Evolutionary conservation across 805 yeast genomes (phyloP).

Genomic region (Pichia occidentalis): DNA sequence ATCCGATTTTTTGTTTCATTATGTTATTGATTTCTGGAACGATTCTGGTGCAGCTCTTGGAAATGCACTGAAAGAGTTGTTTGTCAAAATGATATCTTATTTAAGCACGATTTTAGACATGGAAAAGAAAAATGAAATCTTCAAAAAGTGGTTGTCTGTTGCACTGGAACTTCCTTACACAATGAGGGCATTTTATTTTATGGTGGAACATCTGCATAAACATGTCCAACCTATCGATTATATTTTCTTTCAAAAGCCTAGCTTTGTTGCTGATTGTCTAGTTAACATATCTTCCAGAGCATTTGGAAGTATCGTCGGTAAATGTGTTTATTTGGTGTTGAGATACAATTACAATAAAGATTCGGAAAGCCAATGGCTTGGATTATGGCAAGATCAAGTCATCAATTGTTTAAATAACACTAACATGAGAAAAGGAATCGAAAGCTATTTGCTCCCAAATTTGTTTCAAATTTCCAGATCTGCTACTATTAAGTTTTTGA

Average conservation of each 20-base stretch:
- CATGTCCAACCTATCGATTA: slow-evolving; percentile 36
- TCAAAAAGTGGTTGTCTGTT: slow-evolving; percentile 40
- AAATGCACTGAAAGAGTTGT: slow-evolving; percentile 58
- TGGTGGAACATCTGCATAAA: slow-evolving; percentile 50
- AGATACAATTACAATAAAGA: slow-evolving; percentile 24
- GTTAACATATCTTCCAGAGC: slow-evolving; percentile 48
- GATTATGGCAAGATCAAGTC: slow-evolving; percentile 43
- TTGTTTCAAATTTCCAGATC: slow-evolving; percentile 48
- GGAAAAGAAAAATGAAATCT: slow-evolving; percentile 20
- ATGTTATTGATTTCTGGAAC: slow-evolving; percentile 61
- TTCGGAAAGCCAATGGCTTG: slow-evolving; percentile 39
- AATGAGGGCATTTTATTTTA: slow-evolving; percentile 54
- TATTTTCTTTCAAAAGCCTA: slow-evolving; percentile 39
- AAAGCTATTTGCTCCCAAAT: slow-evolving; percentile 54
- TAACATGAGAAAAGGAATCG: slow-evolving; percentile 40
- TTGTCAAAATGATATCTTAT: slow-evolving; percentile 45
- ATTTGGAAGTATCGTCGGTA: slow-evolving; percentile 62
- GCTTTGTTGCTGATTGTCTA: slow-evolving; percentile 43
- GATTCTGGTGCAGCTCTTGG: slow-evolving; percentile 66
- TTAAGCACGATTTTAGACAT: slow-evolving; percentile 14
- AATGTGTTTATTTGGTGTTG: slow-evolving; percentile 40
- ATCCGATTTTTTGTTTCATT: slow-evolving; percentile 37
- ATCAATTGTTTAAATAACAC: slow-evolving; percentile 29
- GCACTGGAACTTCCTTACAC: slow-evolving; percentile 40
- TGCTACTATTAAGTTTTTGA: slow-evolving; percentile 30